These are phyloP conservation scores for Leucocoprinus leucothites DNA, from an alignment of 768 basidiomycete genomes.

Conservation along the genomic window DNA sequence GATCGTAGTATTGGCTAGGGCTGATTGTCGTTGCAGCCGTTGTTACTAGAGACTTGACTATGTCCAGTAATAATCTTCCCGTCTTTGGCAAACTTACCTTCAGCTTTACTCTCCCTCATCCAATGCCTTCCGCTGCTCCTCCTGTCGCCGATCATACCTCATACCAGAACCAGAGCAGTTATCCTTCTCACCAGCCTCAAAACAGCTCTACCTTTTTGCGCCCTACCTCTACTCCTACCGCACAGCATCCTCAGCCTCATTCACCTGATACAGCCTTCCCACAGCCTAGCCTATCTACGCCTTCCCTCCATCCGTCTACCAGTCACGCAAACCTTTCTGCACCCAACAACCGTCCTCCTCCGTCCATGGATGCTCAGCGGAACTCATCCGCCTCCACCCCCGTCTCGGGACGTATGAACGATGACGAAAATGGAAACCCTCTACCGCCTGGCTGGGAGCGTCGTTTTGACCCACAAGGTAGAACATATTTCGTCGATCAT, in stretches of 20 bases:
- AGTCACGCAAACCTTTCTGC: conserved; percentile 24
- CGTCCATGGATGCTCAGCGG: conserved; percentile 20
- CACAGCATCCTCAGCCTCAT: conserved; percentile 8
- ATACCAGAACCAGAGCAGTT: conserved; percentile 12
- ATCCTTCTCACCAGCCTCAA: conserved; percentile 6
- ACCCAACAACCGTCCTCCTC: conserved; percentile 11
- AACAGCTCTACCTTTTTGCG: conserved; percentile 6
- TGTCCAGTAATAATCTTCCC: conserved; percentile 70
- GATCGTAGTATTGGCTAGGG: conserved; percentile 14
- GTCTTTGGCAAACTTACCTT: conserved; percentile 85
- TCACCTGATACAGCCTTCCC: conserved; percentile 5
- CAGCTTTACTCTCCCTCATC: conserved; percentile 42
- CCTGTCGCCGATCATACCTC: conserved; percentile 8
- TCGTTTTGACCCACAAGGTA: conserved; percentile 65
- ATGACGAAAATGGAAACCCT: conserved; percentile 59
- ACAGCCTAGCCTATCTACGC: conserved; percentile 11
- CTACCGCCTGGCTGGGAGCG: conserved; percentile 85
- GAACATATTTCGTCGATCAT: conserved; percentile 88
- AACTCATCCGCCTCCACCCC: conserved; percentile 17
- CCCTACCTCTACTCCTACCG: not conserved
- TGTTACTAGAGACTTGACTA: conserved; percentile 71
- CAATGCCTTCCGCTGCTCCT: conserved; percentile 17
- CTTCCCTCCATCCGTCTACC: conserved; percentile 21
- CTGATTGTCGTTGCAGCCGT: conserved; percentile 38
- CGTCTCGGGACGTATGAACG: conserved; percentile 28